Base-by-base conservation (phyloP, 148 eudicot species). In the Vaccinium vitisidaea region DNA sequence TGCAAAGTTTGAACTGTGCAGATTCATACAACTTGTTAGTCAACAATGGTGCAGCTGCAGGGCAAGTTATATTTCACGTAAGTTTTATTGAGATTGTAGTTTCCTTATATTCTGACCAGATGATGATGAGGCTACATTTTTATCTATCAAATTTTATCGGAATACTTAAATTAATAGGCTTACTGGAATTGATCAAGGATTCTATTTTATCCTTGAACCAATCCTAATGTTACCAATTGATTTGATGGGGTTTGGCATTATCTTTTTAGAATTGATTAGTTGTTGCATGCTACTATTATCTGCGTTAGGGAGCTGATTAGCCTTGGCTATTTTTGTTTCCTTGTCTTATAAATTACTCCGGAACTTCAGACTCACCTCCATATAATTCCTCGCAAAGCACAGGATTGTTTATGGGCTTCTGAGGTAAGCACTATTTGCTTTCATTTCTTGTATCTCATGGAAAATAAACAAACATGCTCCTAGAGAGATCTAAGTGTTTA, bases 1-100 rank as follows among this genome's bases (percentile, higher is more conserved):
- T 58, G 27, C 30, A 5, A 56, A 74, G 86, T 75, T 79, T 69
- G 25, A 82, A 80, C 32, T 21, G 9, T 88, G 91, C 94, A 95
- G 98, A 95, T 94, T 94, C 99, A 77, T 97, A 94, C 91, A 97
- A 97, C 93, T 85, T 97, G 90, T 86, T 97, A 88, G 98, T 97
- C 61, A 97, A 97, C 94, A 97, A 95, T 55, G 99, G 99, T 53
- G 91, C 83, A 67, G 94, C 98, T 86, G 98, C 99, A 53, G 98
- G 99, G 75, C 99, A 97, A 90, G 98, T 97, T 77, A 91, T 97
- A 61, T 97, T 90, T 87, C 99, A 97, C 89, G 99, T 97, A 87
- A 89, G 98, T 82, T 70, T 58, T 36, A 15, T 4, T 55, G 14
- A 23, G n/a, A 43, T 75, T 43, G 11, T 39, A 4, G 8, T 74